These are phyloP conservation scores for Wallemia hederae DNA, from an alignment of 1,284 basidiomycete species.

Conservation along the genomic window DNA sequence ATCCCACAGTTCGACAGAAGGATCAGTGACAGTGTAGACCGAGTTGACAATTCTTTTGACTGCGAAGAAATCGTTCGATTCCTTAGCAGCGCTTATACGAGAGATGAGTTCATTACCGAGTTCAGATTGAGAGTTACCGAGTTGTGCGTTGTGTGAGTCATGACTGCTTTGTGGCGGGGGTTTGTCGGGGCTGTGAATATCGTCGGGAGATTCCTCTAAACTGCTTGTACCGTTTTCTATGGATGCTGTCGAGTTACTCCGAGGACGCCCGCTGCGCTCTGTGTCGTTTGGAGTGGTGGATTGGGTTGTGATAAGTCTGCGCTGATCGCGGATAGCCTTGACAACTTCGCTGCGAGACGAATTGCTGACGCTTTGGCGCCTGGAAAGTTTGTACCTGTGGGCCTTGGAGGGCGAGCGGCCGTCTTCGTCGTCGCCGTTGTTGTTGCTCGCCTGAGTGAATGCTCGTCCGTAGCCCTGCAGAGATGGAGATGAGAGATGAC, in stretches of 20 bases:
- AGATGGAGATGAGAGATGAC: slow-evolving; percentile 3
- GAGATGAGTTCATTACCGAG: slow-evolving; percentile 1
- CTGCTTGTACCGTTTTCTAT: background rate
- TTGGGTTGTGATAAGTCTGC: background rate
- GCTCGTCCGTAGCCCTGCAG: slow-evolving; percentile 7
- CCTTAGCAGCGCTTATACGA: slow-evolving; percentile 1
- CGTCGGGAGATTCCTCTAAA: background rate
- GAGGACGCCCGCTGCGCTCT: background rate
- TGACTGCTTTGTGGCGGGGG: background rate
- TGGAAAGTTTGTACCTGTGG: background rate
- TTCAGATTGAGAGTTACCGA: slow-evolving; percentile 1
- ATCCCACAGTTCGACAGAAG: slow-evolving; percentile 28
- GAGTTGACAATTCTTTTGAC: slow-evolving; percentile 5
- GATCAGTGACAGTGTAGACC: background rate
- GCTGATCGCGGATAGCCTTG: background rate
- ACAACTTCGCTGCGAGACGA: background rate
- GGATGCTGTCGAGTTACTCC: background rate
- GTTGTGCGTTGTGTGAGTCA: slow-evolving; percentile 2
- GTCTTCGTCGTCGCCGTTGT: slow-evolving; percentile 5
- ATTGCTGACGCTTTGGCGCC: background rate
- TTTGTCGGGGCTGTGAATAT: background rate
- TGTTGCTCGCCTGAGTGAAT: slow-evolving; percentile 4
- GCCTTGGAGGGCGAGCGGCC: background rate
- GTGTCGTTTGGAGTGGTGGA: background rate
- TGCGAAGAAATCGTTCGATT: background rate